Conservation (phyloP, 106 monocot species). For the Allium fistulosum region DNA sequence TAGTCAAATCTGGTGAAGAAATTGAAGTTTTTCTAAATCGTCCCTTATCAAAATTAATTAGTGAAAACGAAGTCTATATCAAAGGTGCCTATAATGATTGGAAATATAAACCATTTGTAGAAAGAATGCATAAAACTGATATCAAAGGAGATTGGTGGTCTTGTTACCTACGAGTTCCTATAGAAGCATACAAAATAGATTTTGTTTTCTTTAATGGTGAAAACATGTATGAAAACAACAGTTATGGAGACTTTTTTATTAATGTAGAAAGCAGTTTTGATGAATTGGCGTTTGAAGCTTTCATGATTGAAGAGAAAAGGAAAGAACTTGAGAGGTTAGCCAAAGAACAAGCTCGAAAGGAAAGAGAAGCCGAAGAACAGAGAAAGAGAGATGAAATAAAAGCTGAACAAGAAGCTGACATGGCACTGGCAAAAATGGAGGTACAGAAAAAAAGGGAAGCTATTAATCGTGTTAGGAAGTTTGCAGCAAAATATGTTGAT, state of each 20-base stretch:
- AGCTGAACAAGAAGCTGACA: constrained; percentile 50
- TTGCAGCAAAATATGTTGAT: constrained; percentile 30
- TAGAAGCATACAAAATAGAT: constrained; percentile 76
- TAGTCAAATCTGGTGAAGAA: constrained; percentile 28
- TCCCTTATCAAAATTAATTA: constrained; percentile 36
- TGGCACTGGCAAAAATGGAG: constrained; percentile 62
- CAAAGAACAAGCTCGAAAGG: constrained; percentile 68
- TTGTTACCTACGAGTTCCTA: constrained; percentile 66
- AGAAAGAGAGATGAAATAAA: constrained; percentile 45
- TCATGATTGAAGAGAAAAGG: constrained; percentile 71
- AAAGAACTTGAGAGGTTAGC: constrained; percentile 62
- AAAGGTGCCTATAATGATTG: constrained; percentile 88
- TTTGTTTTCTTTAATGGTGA: constrained; percentile 90
- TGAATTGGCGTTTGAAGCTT: constrained; percentile 62
- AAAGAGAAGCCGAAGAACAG: constrained; percentile 64
- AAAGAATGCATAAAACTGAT: constrained; percentile 53
- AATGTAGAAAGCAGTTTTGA: constrained; percentile 55
- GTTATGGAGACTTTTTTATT: constrained; percentile 47
- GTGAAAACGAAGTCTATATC: constrained; percentile 57
- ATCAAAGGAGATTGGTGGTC: constrained; percentile 88
- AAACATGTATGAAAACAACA: constrained; percentile 75
- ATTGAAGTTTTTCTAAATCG: constrained; percentile 71
- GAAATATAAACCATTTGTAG: constrained; percentile 78
- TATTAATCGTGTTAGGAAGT: constrained; percentile 23
- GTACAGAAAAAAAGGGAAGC: constrained; percentile 47